Percentiles rank a stretch among this genome's conserved stretches.
Conservation (phyloP, 352 stramenopile genomes). For the Pythium scleroteichum region DNA sequence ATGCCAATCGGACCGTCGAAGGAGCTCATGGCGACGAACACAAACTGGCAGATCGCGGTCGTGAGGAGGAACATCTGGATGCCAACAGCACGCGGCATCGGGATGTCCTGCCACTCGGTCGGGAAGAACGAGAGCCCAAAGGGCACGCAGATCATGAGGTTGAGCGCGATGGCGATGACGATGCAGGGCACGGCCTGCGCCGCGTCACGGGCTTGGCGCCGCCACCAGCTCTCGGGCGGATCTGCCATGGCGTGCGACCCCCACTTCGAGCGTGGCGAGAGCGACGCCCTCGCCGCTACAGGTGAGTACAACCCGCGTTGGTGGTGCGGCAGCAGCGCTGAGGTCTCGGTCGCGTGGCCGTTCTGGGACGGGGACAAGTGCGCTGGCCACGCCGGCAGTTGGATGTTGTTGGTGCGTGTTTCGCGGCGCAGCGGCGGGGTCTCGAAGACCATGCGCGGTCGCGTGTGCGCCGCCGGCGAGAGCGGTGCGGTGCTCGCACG, state of each 20-base stretch:
- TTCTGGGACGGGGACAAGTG: constrained; percentile 18
- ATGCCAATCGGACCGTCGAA: constrained; percentile 76
- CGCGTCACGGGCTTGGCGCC: constrained; percentile 31
- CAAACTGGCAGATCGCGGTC: constrained; percentile 80
- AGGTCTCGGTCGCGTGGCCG: constrained; percentile 20
- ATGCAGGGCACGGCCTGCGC: constrained; percentile 54
- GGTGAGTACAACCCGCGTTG: constrained; percentile 10
- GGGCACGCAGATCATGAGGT: constrained; percentile 88
- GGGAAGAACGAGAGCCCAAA: constrained; percentile 88
- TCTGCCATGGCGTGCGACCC: constrained; percentile 21
- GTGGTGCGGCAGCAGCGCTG: constrained; percentile 29
- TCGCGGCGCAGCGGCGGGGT: constrained; percentile 66
- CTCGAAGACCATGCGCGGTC: constrained; percentile 61
- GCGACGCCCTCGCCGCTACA: constrained; percentile 22
- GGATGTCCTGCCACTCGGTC: constrained; percentile 72
- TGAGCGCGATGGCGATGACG: constrained; percentile 71
- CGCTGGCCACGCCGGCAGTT: constrained; percentile 24
- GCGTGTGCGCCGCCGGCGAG: constrained; percentile 16
- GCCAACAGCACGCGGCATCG: constrained; percentile 70
- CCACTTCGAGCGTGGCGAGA: constrained; percentile 28
- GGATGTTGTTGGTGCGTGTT: constrained; percentile 51
- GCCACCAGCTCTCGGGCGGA: constrained; percentile 16
- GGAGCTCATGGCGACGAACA: constrained; percentile 72
- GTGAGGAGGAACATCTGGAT: constrained; percentile 87
- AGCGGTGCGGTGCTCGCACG: constrained; percentile 5